These are phyloP conservation scores for Plantago coronopus DNA, from an alignment of 305 asterid species.

Conservation along the genomic window DNA sequence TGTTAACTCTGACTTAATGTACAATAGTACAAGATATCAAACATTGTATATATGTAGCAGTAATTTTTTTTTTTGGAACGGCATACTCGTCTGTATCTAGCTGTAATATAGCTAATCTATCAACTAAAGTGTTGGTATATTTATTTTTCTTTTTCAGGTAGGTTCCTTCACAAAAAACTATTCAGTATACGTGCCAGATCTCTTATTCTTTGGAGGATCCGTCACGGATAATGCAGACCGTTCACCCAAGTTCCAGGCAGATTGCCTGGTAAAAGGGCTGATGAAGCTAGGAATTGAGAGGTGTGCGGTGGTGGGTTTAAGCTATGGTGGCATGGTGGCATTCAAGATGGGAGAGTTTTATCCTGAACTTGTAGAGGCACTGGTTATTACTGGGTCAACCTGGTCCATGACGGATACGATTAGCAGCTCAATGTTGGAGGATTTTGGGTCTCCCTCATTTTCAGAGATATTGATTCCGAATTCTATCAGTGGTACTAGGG, in stretches of 20 bases:
- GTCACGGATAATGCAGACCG: slow-evolving; percentile 51
- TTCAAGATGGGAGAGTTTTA: slow-evolving; percentile 81
- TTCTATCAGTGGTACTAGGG: slow-evolving; percentile 59
- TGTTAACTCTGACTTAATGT: no score
- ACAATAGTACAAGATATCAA: no score
- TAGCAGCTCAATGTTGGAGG: slow-evolving; percentile 37
- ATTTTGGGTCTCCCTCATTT: slow-evolving; percentile 59
- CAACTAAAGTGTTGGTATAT: slow-evolving; percentile 19
- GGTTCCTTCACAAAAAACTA: slow-evolving; percentile 63
- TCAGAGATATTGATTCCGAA: slow-evolving; percentile 74
- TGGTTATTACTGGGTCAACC: slow-evolving; percentile 69
- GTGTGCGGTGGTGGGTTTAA: slow-evolving; percentile 78
- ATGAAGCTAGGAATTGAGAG: slow-evolving; percentile 60
- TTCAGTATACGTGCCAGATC: slow-evolving; percentile 79
- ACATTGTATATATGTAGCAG: no score
- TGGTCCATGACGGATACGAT: slow-evolving; percentile 72
- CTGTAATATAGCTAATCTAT: background rate
- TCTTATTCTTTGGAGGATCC: slow-evolving; percentile 83
- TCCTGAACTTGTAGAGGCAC: slow-evolving; percentile 55
- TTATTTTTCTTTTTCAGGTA: no score
- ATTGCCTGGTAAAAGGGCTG: slow-evolving; percentile 54
- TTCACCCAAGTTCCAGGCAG: slow-evolving; percentile 78
- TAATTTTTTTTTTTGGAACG: no score
- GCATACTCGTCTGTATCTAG: no score
- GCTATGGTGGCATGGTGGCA: slow-evolving; percentile 99